phyloP scores from a whole-genome alignment of 2,329 filamentous ascomycete species.

The Trichoderma koningii region DNA sequence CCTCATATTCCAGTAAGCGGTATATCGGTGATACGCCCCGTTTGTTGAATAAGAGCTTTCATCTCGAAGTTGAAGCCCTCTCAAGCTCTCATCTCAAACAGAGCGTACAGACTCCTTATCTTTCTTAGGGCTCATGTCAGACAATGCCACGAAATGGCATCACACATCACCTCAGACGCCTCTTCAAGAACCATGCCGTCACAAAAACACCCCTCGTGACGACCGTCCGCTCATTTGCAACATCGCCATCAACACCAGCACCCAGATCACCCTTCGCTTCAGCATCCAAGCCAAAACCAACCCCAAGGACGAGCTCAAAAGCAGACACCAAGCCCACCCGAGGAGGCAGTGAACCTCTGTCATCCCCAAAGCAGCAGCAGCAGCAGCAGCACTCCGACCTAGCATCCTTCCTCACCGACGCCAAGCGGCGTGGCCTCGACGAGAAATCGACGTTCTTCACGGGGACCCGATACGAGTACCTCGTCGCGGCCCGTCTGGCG shows the following conservation, averaged over 20 bases:
- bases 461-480: constrained; percentile 80
- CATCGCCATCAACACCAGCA: too few species aligned
- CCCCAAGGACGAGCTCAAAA: neutral
- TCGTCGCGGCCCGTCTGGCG: constrained; percentile 56
- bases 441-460: constrained; percentile 61
- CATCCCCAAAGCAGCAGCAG: constrained; percentile 24
- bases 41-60: neutral
- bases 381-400: constrained; percentile 62
- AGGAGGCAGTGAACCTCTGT: neutral
- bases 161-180: neutral
- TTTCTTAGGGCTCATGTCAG: neutral
- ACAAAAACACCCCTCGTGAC: neutral
- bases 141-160: constrained; percentile 14
- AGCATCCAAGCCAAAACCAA: too few species aligned
- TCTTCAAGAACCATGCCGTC: neutral
- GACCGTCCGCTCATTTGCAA: neutral
- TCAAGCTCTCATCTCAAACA: neutral
- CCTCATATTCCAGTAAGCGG: neutral
- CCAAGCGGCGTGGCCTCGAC: constrained; percentile 57
- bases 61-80: neutral
- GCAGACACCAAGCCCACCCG: constrained; percentile 34
- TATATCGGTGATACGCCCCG: constrained; percentile 9
- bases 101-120: neutral
- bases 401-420: constrained; percentile 65
- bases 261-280: too few species aligned